Percentiles rank a stretch among this genome's conserved stretches.
phyloP scores from a whole-genome alignment of 805 yeast genomes.

The Schwanniomyces pseudopolymorphus region DNA sequence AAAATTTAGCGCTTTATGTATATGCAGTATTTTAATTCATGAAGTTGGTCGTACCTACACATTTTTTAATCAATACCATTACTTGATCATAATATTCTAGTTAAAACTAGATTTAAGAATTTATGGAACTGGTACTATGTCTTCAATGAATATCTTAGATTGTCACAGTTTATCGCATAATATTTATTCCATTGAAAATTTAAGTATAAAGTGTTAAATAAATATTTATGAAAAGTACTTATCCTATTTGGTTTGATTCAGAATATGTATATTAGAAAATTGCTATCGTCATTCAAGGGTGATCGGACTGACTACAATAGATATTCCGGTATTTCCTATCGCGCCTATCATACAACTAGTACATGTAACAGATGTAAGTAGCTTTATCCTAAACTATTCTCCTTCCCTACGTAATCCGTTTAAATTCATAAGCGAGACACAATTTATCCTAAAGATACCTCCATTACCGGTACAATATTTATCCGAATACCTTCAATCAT shows the following conservation, averaged over 20 bases:
- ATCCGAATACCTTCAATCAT: not conserved
- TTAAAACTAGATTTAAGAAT: too few relatives aligned
- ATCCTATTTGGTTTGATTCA: constrained; percentile 34
- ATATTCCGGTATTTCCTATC: too few relatives aligned
- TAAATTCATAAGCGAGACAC: not conserved
- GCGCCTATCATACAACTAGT: too few relatives aligned
- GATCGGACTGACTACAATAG: not conserved
- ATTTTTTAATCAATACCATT: too few relatives aligned
- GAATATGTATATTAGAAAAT: constrained; percentile 31
- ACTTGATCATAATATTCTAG: too few relatives aligned
- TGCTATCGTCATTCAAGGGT: not conserved
- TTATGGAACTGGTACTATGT: too few relatives aligned
- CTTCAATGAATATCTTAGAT: too few relatives aligned
- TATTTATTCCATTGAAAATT: not conserved
- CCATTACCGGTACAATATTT: not conserved
- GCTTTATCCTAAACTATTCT: not conserved
- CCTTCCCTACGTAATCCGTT: not conserved
- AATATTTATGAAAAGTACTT: not conserved
- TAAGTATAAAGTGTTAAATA: too few relatives aligned
- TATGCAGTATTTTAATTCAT: too few relatives aligned
- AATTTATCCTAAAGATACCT: not conserved
- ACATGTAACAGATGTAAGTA: constrained; percentile 36
- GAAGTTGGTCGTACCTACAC: too few relatives aligned
- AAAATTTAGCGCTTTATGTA: too few relatives aligned
- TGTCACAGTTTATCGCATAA: not conserved